phyloP scores from a whole-genome alignment of 2,329 filamentous ascomycete genomes.

The Myriosclerotinia curreyana region DNA sequence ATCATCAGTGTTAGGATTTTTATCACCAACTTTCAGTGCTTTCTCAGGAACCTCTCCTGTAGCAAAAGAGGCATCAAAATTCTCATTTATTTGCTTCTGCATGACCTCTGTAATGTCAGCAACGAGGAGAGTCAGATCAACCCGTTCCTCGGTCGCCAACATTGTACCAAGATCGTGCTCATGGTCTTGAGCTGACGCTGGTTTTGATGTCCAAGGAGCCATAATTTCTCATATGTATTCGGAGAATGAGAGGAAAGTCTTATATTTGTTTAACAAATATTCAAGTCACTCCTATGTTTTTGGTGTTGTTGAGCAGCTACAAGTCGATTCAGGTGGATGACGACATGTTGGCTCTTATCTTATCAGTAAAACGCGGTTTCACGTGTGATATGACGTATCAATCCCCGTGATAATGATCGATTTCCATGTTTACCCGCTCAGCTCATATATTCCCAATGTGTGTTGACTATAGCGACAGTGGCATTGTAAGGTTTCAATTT shows the following conservation, averaged over 20 bases:
- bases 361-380: constrained; percentile 5
- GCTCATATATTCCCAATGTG: too few species aligned
- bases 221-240: constrained; percentile 24
- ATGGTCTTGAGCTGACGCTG: constrained; percentile 22
- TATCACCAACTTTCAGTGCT: constrained; percentile 38
- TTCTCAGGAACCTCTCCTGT: constrained; percentile 35
- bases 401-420: not conserved
- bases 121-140: constrained; percentile 52
- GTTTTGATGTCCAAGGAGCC: constrained; percentile 25
- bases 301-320: not conserved
- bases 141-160: constrained; percentile 36
- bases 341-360: constrained; percentile 18
- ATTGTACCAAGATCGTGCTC: constrained; percentile 36
- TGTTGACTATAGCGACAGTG: too few species aligned
- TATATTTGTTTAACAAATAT: not conserved
- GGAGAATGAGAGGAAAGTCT: not conserved
- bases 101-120: constrained; percentile 54
- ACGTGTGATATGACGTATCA: constrained; percentile 4
- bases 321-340: constrained; percentile 9
- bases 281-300: not conserved
- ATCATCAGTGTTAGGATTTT: constrained; percentile 41
- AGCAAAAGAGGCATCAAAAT: constrained; percentile 46
- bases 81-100: constrained; percentile 50
- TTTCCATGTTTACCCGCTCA: not conserved
- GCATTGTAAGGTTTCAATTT: too few species aligned